phyloP scores from a whole-genome alignment of 1,284 basidiomycete species.

The Cutaneotrichosporon sp. region DNA sequence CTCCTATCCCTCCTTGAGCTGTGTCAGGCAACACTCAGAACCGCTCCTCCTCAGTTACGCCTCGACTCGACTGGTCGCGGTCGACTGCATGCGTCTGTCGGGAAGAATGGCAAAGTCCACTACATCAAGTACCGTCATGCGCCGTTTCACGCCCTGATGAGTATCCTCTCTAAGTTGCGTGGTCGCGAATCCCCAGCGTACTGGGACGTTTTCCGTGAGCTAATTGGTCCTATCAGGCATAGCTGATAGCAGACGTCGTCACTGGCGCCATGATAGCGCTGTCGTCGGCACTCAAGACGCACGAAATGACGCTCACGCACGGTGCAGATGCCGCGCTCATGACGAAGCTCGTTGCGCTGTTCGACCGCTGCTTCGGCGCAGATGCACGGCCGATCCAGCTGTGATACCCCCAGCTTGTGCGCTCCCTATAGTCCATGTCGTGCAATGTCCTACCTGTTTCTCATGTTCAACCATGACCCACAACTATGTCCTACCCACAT shows the following conservation, averaged over 20 bases:
- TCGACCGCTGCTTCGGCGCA: constrained; percentile 7
- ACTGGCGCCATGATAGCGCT: constrained; percentile 14
- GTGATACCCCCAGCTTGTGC: too few species aligned
- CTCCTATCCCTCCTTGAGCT: constrained; percentile 38
- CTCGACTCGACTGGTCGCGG: constrained; percentile 11
- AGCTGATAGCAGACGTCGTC: constrained; percentile 5
- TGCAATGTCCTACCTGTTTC: too few species aligned
- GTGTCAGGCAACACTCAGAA: constrained; percentile 38
- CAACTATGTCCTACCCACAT: too few species aligned
- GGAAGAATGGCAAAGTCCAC: constrained; percentile 28
- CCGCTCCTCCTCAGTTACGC: constrained; percentile 11
- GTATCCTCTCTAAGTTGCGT: constrained; percentile 35
- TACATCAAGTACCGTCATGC: constrained; percentile 46
- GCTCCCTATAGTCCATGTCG: too few species aligned
- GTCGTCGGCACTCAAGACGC: constrained; percentile 2
- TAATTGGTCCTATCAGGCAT: not conserved
- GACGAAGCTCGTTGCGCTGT: constrained; percentile 2
- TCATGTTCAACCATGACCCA: too few species aligned
- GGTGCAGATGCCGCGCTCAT: not conserved
- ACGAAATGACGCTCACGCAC: not conserved
- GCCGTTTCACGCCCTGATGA: constrained; percentile 42
- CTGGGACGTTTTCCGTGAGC: constrained; percentile 43
- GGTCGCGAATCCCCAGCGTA: constrained; percentile 37
- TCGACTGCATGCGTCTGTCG: constrained; percentile 15
- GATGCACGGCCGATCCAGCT: not conserved